Evolutionary conservation across 257 asterid species (phyloP).

Genomic region (Capsicum pubescens): DNA sequence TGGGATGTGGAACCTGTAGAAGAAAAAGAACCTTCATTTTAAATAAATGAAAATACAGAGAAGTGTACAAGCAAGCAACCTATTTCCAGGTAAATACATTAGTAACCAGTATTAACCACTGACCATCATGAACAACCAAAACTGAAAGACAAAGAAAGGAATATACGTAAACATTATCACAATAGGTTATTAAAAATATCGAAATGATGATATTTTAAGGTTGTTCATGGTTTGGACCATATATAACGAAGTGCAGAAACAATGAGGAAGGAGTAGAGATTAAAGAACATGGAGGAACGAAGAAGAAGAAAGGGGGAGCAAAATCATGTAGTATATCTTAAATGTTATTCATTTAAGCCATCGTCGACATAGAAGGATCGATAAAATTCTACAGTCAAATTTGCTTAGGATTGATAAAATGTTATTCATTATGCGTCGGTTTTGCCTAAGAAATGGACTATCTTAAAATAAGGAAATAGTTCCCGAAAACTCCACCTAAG

Average conservation of each 20-base stretch:
- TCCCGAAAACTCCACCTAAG: too few species aligned
- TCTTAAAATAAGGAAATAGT: too few species aligned
- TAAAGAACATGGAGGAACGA: neutral
- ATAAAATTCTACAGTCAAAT: neutral
- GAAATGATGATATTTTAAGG: neutral
- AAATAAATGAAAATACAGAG: neutral
- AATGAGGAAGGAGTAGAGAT: neutral
- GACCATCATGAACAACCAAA: neutral
- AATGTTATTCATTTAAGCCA: neutral
- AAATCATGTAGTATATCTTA: neutral
- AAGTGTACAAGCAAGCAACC: neutral
- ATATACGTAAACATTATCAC: too few species aligned
- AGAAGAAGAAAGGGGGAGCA: neutral
- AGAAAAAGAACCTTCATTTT: slow-evolving; percentile 28
- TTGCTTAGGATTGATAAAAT: neutral
- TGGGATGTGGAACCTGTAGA: slow-evolving; percentile 58
- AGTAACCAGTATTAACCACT: neutral
- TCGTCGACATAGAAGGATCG: neutral
- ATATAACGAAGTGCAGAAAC: neutral
- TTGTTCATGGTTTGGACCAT: neutral
- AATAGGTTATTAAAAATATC: neutral
- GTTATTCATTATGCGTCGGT: too few species aligned
- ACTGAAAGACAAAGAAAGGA: too few species aligned
- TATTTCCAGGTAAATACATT: slow-evolving; percentile 3
- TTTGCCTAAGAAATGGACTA: too few species aligned